A percentile compares a stretch with the other conserved stretches of the same genome.
phyloP scores from a whole-genome alignment of 371 early-diverging fungal genomes.

The Syncephalis plumigaleata region DNA sequence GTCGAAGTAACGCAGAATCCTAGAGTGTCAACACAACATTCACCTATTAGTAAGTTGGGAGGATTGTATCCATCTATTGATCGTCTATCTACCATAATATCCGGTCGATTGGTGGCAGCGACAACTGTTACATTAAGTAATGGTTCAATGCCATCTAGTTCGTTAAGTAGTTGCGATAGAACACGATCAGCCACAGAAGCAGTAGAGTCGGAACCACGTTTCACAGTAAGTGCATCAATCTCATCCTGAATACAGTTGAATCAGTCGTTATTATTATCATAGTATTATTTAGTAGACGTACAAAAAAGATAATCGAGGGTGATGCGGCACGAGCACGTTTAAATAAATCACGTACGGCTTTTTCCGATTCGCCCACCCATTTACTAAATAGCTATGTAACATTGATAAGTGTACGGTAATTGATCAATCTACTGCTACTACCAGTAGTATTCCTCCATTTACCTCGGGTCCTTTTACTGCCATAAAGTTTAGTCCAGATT shows the following conservation, averaged over 20 bases:
- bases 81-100: constrained; percentile 57
- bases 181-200: constrained; percentile 85
- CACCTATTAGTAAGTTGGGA: background rate
- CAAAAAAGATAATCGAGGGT: constrained; percentile 95
- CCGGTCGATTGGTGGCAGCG: constrained; percentile 98
- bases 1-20: constrained; percentile 88
- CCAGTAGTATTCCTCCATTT: background rate
- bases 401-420: background rate
- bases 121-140: constrained; percentile 89
- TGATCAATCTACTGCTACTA: background rate
- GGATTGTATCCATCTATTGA: background rate
- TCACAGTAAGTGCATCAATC: constrained; percentile 91
- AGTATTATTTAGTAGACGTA: constrained; percentile 20
- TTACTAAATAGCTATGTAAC: constrained; percentile 68
- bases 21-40: constrained; percentile 7
- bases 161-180: constrained; percentile 79
- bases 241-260: constrained; percentile 51
- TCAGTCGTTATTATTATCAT: background rate
- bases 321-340: constrained; percentile 84
- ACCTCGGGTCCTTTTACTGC: constrained; percentile 96
- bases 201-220: constrained; percentile 49
- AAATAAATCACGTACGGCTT: constrained; percentile 90
- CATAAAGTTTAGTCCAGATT: constrained; percentile 91
- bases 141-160: constrained; percentile 93
- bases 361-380: constrained; percentile 98